phyloP scores from a whole-genome alignment of 2,329 filamentous ascomycete genomes.

The Orbilia quercus region DNA sequence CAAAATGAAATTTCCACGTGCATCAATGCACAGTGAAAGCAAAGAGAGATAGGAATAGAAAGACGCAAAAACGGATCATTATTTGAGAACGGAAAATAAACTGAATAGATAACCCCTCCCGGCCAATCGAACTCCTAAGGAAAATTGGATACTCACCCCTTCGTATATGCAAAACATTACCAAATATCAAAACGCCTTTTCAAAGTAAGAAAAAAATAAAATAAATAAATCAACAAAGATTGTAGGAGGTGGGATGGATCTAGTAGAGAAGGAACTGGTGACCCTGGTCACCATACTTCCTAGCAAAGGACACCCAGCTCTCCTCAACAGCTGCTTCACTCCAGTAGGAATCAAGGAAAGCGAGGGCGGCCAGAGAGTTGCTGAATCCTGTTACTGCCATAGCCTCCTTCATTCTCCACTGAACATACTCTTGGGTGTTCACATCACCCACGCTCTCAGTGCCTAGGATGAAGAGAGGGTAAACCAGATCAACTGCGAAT shows the following conservation, averaged over 20 bases:
- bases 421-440: slow-evolving; percentile 49
- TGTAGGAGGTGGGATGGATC: neutral
- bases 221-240: too few species aligned
- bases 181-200: slow-evolving; percentile 14
- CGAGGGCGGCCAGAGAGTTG: slow-evolving; percentile 46
- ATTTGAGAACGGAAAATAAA: slow-evolving; percentile 11
- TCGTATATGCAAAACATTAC: slow-evolving; percentile 40
- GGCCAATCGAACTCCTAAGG: slow-evolving; percentile 42
- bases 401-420: slow-evolving; percentile 54
- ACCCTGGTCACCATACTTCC: slow-evolving; percentile 50
- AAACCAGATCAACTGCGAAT: slow-evolving; percentile 50
- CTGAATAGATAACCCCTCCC: slow-evolving; percentile 8
- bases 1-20: slow-evolving; percentile 8
- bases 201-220: slow-evolving; percentile 7
- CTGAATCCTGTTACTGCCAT: slow-evolving; percentile 54
- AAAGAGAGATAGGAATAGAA: neutral
- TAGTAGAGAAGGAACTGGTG: slow-evolving; percentile 49
- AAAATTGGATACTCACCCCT: slow-evolving; percentile 32
- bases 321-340: slow-evolving; percentile 46
- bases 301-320: slow-evolving; percentile 50
- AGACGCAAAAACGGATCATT: slow-evolving; percentile 7
- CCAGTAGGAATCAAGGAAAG: slow-evolving; percentile 50
- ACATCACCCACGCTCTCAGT: slow-evolving; percentile 48
- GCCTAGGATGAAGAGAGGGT: slow-evolving; percentile 49
- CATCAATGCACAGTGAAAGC: slow-evolving; percentile 37